phyloP scores from a whole-genome alignment of 2,329 filamentous ascomycete genomes.

The Coniochaeta prunicola region DNA sequence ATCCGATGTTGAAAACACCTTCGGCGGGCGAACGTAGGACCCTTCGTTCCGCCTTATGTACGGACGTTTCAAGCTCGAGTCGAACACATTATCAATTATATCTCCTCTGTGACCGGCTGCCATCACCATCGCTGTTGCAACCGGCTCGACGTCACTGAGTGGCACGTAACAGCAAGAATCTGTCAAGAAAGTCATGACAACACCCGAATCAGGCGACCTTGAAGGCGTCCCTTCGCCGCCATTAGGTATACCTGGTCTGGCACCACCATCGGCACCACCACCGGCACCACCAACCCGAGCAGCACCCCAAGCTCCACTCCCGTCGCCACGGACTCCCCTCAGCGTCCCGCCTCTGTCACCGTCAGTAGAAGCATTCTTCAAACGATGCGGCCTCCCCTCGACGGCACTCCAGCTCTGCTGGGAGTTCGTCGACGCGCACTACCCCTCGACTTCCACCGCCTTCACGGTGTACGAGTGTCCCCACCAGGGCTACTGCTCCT shows the following conservation, averaged over 20 bases:
- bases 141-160: neutral
- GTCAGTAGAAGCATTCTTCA: constrained; percentile 3
- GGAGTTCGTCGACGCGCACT: neutral
- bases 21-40: neutral
- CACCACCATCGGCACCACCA: neutral
- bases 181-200: neutral
- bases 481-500: constrained; percentile 45
- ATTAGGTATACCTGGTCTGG: too few species aligned
- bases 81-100: neutral
- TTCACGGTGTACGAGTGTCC: neutral
- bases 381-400: constrained; percentile 2
- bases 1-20: neutral
- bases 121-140: neutral
- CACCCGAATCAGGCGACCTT: neutral
- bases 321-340: neutral
- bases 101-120: neutral
- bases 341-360: neutral
- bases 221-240: neutral
- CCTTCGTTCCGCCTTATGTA: neutral
- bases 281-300: constrained; percentile 2
- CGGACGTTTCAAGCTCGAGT: neutral
- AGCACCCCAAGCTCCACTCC: neutral
- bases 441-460: neutral
- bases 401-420: constrained; percentile 2
- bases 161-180: neutral